Base-by-base conservation (phyloP, 2,329 filamentous ascomycete species). In the Fusarium abutilonis region DNA sequence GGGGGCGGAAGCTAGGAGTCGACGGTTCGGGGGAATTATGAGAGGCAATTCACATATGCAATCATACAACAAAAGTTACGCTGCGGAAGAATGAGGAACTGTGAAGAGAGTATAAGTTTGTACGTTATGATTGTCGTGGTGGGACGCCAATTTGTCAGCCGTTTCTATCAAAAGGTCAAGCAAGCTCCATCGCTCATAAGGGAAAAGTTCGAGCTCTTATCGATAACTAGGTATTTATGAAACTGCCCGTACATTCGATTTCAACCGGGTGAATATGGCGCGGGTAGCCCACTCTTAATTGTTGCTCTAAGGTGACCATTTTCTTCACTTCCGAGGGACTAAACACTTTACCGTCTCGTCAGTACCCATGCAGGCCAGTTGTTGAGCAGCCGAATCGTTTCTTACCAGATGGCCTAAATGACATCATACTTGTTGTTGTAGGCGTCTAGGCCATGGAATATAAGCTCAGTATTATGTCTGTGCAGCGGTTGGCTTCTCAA, bases 81-180 rank as follows among this genome's bases (percentile, higher is more conserved):
- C 19, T 21, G 29, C 26, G 48, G n/a, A 49, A 34, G 36, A 60
- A 59, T 23, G 21, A 23, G 6, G 21, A 23, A 23, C 6, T 23
- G 47, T 13, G 42, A 45, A 40, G 31, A 50, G 28, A 38, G 4
- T 13, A 42, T 39, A 41, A 28, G 9, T 28, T 29, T 31, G 38
- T 39, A 19, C 35, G 43, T 48, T 60, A 38, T 38, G n/a, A 48
- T 42, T 48, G 39, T 57, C 21, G 63, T 67, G 60, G 62, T 60
- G 56, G 63, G 63, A 68, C 11, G n/a, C 11, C 26, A 65, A 67
- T 68, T 68, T 68, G 66, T 68, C 66, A 68, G 60, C 66, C 41
- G 45, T 41, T 35, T 57, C 32, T 26, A 42, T 56, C 19, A 19
- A 34, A 26, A 26, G n/a, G 39, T 36, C 35, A 53, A 42, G 23